phyloP scores from a whole-genome alignment of 495 filamentous ascomycete genomes.

The Penicillium desertorum region DNA sequence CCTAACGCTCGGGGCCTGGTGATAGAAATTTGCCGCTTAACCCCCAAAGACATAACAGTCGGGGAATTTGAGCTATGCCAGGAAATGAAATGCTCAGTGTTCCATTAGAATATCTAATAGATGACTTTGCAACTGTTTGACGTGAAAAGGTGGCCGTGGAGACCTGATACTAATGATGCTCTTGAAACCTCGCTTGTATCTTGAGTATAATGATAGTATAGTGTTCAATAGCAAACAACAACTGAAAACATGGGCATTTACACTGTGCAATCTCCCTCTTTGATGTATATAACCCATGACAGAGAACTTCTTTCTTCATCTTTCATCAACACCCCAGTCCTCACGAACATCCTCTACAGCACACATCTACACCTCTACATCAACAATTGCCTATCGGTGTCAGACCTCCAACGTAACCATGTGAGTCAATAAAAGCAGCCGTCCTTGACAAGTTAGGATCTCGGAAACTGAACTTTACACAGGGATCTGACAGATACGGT shows the following conservation, averaged over 20 bases:
- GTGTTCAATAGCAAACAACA: too few relatives aligned
- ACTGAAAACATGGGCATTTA: too few relatives aligned
- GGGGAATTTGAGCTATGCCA: neutral
- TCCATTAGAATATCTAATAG: neutral
- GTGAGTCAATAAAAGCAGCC: neutral
- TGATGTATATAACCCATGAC: neutral
- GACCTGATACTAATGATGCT: too few relatives aligned
- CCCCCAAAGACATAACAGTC: neutral
- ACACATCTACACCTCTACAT: neutral
- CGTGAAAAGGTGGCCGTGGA: too few relatives aligned
- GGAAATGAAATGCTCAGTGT: neutral
- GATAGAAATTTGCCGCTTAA: neutral
- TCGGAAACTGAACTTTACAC: neutral
- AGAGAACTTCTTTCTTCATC: neutral
- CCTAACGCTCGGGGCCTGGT: neutral
- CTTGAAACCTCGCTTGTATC: too few relatives aligned
- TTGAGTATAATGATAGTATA: too few relatives aligned
- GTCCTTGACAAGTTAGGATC: neutral
- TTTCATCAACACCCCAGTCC: neutral
- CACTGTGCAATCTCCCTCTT: neutral
- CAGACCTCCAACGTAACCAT: neutral
- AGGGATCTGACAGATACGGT: neutral
- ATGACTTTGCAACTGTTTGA: neutral
- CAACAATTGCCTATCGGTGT: neutral
- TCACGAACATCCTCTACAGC: neutral